Evolutionary conservation across 2,329 filamentous ascomycete species (phyloP).

Genomic region (Myriosclerotinia scirpicola): DNA sequence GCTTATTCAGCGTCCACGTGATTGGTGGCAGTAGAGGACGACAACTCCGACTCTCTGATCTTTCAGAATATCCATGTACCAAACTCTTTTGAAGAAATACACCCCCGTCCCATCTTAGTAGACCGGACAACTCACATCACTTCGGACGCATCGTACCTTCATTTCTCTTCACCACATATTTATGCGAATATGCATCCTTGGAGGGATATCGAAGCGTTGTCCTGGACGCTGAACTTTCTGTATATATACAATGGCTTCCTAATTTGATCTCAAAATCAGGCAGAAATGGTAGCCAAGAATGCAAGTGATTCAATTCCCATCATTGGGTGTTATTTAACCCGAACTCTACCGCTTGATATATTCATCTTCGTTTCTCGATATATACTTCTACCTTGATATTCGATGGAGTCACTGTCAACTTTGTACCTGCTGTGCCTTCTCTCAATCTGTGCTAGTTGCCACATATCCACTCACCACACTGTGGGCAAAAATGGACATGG

Average conservation of each 20-base stretch:
- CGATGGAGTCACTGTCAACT: not conserved
- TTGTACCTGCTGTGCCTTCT: not conserved
- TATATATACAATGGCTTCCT: not conserved
- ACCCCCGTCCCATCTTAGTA: not conserved
- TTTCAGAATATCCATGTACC: no score
- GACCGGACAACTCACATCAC: not conserved
- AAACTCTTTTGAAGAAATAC: no score
- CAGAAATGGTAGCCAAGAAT: not conserved
- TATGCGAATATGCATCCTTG: not conserved
- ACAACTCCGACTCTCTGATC: not conserved
- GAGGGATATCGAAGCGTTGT: not conserved
- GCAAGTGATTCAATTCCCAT: not conserved
- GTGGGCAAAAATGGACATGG: not conserved
- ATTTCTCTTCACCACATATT: not conserved
- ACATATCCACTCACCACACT: not conserved
- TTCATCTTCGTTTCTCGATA: not conserved
- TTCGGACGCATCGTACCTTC: not conserved
- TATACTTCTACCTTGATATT: not conserved
- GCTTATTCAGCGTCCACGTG: not conserved
- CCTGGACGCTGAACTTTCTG: not conserved
- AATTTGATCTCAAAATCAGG: not conserved
- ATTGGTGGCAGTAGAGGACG: not conserved
- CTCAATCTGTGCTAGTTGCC: not conserved
- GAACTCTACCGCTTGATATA: not conserved
- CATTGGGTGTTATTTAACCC: not conserved